phyloP scores from a whole-genome alignment of 805 yeast species.

The Sugiyamaella valdiviana region DNA sequence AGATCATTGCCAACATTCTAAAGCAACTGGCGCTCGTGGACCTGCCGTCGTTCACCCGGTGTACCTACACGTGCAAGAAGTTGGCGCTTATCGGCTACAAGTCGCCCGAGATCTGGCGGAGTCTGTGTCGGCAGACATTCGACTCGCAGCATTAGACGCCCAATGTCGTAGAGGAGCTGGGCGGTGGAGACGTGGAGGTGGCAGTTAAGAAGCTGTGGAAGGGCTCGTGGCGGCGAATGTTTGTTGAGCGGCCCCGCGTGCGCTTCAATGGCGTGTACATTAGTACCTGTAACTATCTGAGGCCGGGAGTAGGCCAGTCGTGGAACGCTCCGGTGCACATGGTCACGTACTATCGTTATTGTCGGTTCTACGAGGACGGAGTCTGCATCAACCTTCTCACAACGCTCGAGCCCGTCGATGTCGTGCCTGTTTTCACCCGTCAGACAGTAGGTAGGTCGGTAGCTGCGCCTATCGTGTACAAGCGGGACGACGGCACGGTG shows the following conservation, averaged over 20 bases:
- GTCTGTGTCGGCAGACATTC: conserved; percentile 24
- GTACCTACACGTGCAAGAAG: conserved; percentile 22
- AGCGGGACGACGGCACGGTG: conserved; percentile 16
- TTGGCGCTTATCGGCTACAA: conserved; percentile 24
- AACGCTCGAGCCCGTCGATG: conserved; percentile 60
- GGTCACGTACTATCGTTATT: conserved; percentile 82
- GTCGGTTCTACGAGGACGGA: conserved; percentile 77
- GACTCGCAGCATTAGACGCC: conserved; percentile 20
- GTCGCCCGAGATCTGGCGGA: conserved; percentile 22
- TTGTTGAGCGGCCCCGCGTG: conserved; percentile 61
- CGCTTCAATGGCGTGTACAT: conserved; percentile 82
- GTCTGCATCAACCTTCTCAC: conserved; percentile 63
- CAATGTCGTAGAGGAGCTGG: conserved; percentile 15
- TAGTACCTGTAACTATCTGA: conserved; percentile 73
- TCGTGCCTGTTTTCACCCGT: conserved; percentile 50
- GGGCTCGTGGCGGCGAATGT: conserved; percentile 43
- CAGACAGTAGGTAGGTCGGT: conserved; percentile 1
- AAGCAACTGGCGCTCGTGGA: conserved; percentile 24
- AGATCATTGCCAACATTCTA: conserved; percentile 25
- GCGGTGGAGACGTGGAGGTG: conserved; percentile 7
- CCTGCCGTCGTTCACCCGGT: conserved; percentile 22
- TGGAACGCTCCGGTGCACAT: conserved; percentile 74
- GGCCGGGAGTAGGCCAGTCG: conserved; percentile 72
- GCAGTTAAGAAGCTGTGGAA: conserved; percentile 10
- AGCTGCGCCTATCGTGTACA: conserved; percentile 6